Conservation (phyloP, 345 rosid species). For the Durio zibethinus region DNA sequence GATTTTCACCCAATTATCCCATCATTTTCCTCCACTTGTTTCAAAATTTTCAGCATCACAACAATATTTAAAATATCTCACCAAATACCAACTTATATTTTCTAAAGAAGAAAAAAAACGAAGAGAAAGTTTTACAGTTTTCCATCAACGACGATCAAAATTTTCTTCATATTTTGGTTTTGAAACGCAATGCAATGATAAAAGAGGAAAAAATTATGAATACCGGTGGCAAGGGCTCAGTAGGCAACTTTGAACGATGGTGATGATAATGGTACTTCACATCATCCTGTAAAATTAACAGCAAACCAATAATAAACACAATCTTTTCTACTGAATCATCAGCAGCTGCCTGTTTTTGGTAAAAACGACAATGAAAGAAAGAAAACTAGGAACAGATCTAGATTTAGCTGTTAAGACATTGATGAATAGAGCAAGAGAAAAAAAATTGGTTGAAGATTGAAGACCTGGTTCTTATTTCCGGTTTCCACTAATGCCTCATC, state of each 20-base stretch:
- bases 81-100: not conserved
- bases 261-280: slow-evolving; percentile 14
- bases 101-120: not conserved
- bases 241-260: slow-evolving; percentile 21
- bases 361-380: not conserved
- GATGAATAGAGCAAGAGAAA: not conserved
- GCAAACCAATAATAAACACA: not conserved
- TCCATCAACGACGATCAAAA: not conserved
- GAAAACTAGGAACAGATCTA: not conserved
- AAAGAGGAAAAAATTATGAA: not conserved
- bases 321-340: too few species aligned
- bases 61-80: not conserved
- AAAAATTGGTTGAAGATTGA: not conserved
- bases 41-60: not conserved
- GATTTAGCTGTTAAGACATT: not conserved
- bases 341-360: not conserved
- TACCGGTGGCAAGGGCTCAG: slow-evolving; percentile 27
- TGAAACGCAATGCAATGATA: not conserved
- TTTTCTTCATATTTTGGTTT: not conserved
- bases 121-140: not conserved
- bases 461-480: slow-evolving; percentile 18
- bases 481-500: slow-evolving; percentile 42
- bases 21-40: not conserved
- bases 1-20: not conserved
- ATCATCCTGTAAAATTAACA: slow-evolving; percentile 15